These are phyloP conservation scores for Pseudevernia furfuracea DNA, from an alignment of 495 filamentous ascomycete genomes.

Conservation along the genomic window DNA sequence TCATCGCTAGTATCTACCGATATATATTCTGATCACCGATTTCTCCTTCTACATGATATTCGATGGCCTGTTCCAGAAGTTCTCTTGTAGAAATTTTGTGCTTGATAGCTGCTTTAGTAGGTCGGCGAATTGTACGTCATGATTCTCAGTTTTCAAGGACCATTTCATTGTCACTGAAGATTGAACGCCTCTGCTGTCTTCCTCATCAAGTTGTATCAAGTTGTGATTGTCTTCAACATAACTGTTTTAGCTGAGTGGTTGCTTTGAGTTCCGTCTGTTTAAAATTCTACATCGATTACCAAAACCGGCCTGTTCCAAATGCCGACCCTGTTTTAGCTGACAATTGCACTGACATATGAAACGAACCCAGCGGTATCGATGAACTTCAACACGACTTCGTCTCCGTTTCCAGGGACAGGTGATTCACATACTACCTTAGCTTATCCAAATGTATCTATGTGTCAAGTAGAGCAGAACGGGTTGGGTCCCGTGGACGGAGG, in stretches of 20 bases:
- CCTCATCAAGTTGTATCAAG: background rate
- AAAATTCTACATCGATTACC: background rate
- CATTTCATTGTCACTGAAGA: background rate
- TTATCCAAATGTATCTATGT: constrained; percentile 7
- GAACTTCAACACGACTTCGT: background rate
- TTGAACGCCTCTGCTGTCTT: background rate
- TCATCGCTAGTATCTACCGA: background rate
- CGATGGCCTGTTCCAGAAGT: background rate
- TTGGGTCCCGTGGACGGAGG: constrained; percentile 6
- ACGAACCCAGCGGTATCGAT: background rate
- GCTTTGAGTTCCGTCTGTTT: background rate
- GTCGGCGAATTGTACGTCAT: background rate
- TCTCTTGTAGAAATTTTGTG: background rate
- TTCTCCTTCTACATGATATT: background rate
- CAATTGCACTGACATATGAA: background rate
- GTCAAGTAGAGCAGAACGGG: constrained; percentile 4
- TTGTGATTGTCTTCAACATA: background rate
- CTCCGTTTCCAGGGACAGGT: background rate
- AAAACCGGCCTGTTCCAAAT: background rate
- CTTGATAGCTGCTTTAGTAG: background rate
- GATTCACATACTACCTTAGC: background rate
- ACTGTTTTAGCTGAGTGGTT: background rate
- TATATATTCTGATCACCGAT: background rate
- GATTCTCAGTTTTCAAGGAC: background rate
- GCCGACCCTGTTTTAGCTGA: background rate